Evolutionary conservation across 345 rosid species (phyloP).

Genomic region (Euphorbia tirucalli): DNA sequence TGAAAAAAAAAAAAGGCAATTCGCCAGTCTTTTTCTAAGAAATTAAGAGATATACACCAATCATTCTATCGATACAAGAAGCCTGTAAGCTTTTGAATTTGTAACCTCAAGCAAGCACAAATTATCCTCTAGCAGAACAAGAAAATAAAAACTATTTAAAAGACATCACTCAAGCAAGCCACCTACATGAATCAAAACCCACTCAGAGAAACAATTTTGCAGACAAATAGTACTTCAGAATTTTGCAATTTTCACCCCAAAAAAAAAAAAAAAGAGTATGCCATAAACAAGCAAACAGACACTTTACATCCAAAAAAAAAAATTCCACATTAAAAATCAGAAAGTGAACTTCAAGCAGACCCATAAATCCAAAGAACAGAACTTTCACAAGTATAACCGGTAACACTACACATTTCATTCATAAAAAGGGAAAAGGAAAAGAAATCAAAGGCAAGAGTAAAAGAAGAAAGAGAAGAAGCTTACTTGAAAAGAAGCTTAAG

Average conservation of each 20-base stretch:
- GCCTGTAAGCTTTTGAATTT: background rate
- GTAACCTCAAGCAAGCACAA: no score
- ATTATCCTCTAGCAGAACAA: no score
- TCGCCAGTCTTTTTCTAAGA: background rate
- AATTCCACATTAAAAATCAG: background rate
- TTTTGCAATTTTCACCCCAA: background rate
- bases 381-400: background rate
- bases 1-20: conserved; percentile 1
- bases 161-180: no score
- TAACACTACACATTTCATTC: no score
- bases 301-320: background rate
- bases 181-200: background rate
- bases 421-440: background rate
- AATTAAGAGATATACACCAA: background rate
- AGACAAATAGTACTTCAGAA: background rate
- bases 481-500: no score
- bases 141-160: background rate
- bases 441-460: background rate
- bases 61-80: background rate
- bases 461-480: no score
- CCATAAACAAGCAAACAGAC: background rate
- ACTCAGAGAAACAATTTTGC: background rate
- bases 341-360: background rate
- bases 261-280: background rate
- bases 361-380: background rate